Evolutionary conservation across 306 rosid species (phyloP).

Genomic region (Urtica urens): DNA sequence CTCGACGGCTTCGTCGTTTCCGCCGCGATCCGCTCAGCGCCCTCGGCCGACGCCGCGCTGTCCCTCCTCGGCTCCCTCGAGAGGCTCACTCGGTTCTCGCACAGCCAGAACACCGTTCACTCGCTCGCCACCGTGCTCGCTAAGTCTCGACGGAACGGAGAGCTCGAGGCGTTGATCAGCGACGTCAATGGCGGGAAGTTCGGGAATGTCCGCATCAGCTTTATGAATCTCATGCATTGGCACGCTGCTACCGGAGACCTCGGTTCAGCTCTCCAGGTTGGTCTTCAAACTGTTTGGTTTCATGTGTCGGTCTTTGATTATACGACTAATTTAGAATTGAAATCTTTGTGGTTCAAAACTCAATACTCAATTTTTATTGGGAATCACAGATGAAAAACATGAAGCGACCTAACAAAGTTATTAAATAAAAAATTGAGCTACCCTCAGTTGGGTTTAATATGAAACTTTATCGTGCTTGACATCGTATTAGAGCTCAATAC

Average conservation of each 20-base stretch:
- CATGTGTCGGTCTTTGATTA: too few relatives aligned
- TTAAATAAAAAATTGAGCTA: too few relatives aligned
- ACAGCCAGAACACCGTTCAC: slow-evolving; percentile 49
- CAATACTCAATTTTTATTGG: too few relatives aligned
- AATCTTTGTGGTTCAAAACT: too few relatives aligned
- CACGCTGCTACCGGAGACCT: slow-evolving; percentile 44
- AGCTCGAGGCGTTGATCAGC: slow-evolving; percentile 45
- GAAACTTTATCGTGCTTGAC: too few relatives aligned
- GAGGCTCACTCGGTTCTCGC: slow-evolving; percentile 28
- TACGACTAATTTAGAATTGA: too few relatives aligned
- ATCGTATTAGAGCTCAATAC: too few relatives aligned
- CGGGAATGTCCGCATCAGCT: slow-evolving; percentile 31
- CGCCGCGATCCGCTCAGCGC: slow-evolving; percentile 61
- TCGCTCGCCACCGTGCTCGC: slow-evolving; percentile 70
- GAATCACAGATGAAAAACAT: too few relatives aligned
- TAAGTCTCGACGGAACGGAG: slow-evolving; percentile 29
- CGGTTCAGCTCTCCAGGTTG: slow-evolving; percentile 39
- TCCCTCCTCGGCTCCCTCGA: slow-evolving; percentile 30
- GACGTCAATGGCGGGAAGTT: slow-evolving; percentile 32
- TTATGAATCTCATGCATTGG: slow-evolving; percentile 65
- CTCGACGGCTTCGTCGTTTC: slow-evolving; percentile 58
- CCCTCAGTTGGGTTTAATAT: too few relatives aligned
- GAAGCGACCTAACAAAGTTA: too few relatives aligned
- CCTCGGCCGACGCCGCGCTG: slow-evolving; percentile 62
- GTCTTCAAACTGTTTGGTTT: slow-evolving; percentile 15